Base-by-base conservation (phyloP, 2,329 filamentous ascomycete genomes). In the Diaporthe velutina region DNA sequence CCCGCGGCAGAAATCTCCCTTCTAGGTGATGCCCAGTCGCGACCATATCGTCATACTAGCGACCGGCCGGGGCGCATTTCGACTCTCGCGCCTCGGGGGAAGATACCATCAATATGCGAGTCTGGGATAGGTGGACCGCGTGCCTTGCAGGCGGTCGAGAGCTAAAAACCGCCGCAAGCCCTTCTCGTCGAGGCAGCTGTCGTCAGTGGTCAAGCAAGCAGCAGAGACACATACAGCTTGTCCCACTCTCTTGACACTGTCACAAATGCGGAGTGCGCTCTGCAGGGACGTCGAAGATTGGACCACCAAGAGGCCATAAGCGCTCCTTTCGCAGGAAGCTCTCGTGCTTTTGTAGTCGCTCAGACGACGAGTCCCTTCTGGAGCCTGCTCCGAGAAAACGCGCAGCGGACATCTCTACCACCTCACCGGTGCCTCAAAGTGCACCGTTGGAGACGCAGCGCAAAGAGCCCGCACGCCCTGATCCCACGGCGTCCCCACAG, bases 1-100 rank as follows among this genome's bases (percentile, higher is more conserved):
- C 60, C 60, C 28, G 19, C 60, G 60, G 60, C 15, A 30, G 60
- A 48, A 66, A 66, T 66, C 40, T 66, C 60, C 60, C 28, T 66
- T 35, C 60, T 15, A 17, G 60, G 60, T 15, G 42, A 28, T 8
- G 40, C 19, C 40, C 42, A 48, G 60, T 48, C 10, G 40, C 40
- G 42, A 48, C 25, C 60, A 35, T 48, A 50, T 48, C 61, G 42
- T 67, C 42, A 50, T 50, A 50, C 28, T 19, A 35, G 30, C 42
- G 19, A 50, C 61, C 28, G 28, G 45, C 30, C 19, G 7, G 12
- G 42, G 28, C 61, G 42, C 28, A 67, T 50, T 25, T n/a, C 19
- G 28, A 33, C 28, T 25, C 22, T 67, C 42, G 30, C 22, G 28
- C 61, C 10, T 67, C 42, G 42, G 61, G 45, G 42, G 19, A 50